Evolutionary conservation across 768 basidiomycete species (phyloP), one percentile per base, ranked within the genome.

Genomic region (Mycena belliarum): DNA sequence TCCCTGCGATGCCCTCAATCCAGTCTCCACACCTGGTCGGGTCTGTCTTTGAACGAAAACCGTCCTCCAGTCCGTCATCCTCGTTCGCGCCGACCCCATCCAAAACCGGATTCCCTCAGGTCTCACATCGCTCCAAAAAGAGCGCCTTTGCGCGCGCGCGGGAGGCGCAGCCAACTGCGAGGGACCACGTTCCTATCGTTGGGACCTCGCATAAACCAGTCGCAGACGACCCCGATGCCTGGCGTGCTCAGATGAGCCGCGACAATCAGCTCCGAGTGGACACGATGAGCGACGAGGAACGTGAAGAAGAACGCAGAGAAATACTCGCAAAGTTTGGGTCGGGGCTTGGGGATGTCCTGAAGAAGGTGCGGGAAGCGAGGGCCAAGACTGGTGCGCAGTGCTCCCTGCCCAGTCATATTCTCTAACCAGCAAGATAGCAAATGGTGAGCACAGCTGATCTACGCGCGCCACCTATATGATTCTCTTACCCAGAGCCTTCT

Each of bases 321-420:
- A 82, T 95, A 40, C 54, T 90, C 25, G 85, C 90, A 58, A 79
- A 82, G 43, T 86, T 95, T 66, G 93, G 93, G 1, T 74, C 79
- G 2, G 84, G 82, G 18, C 77, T 93, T 11, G 76, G 78, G 3
- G 85, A 86, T 43, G 70, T 91, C 4, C 62, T 95, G 67, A 79
- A 72, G 64, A 82, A 77, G 52, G 82, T 82, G 21, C 79, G 76
- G 60, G 72, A 77, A 49, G 78, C 80, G 21, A 73, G 77, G 69
- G 81, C 77, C 71, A 72, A 67, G 43, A 33, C 24, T 55, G 51
- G 49, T 47, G 50, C 53, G 40, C 41, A 21, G 21, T 24, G 24
- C 38, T 26, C 21, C 26, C 25, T 7, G 14, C 28, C 24, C 14
- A 51, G 35, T 21, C 20, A 32, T 42, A 21, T 45, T 35, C 11